Percentiles rank a stretch among this genome's conserved stretches.
These are phyloP conservation scores for Gossypium turneri DNA, from an alignment of 345 rosid species.

Conservation along the genomic window DNA sequence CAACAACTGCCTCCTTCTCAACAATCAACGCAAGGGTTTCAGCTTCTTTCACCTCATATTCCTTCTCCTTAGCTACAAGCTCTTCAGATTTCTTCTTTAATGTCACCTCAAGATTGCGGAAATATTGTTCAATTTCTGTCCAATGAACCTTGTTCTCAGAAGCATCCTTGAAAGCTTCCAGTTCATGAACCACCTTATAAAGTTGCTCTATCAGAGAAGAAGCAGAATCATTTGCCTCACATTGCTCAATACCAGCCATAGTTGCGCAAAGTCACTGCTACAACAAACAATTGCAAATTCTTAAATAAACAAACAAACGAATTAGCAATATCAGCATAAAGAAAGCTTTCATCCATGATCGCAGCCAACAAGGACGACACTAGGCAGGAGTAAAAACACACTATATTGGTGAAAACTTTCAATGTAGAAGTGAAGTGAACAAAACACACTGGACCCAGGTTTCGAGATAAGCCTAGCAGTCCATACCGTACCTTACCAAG, in stretches of 20 bases:
- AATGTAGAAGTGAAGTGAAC: background rate
- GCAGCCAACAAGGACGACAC: background rate
- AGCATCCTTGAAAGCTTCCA: conserved; percentile 35
- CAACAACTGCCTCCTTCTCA: conserved; percentile 44
- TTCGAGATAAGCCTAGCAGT: background rate
- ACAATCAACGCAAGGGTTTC: conserved; percentile 30
- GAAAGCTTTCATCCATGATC: background rate
- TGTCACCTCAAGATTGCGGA: conserved; percentile 32
- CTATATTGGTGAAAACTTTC: background rate
- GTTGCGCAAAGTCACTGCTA: conserved; percentile 16
- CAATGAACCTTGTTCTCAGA: conserved; percentile 33
- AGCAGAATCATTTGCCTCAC: conserved; percentile 22
- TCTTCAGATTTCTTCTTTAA: conserved; percentile 39
- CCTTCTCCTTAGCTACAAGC: conserved; percentile 49
- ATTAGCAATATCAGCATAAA: background rate
- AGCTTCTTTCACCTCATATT: conserved; percentile 40
- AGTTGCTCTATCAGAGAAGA: conserved; percentile 42
- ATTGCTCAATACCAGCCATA: conserved; percentile 29
- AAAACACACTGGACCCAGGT: background rate
- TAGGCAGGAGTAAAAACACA: background rate
- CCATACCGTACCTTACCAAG: background rate
- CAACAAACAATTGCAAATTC: background rate
- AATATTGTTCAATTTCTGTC: conserved; percentile 51
- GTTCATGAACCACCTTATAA: conserved; percentile 33
- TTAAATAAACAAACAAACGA: conserved; percentile 7